phyloP scores from a whole-genome alignment of 345 rosid genomes.

The Physaria fendleri region DNA sequence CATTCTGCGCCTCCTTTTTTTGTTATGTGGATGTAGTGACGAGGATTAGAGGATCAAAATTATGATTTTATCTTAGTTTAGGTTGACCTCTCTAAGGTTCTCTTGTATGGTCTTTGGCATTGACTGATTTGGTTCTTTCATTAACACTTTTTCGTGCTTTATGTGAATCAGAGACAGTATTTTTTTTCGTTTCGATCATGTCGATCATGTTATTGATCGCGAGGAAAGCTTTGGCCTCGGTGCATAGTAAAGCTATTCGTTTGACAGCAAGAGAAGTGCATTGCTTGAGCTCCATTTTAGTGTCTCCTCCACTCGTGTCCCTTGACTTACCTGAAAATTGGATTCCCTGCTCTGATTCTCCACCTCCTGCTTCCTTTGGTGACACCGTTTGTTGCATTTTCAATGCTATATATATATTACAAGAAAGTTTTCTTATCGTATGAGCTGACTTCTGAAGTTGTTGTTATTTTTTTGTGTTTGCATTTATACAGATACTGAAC shows the following conservation, averaged over 20 bases:
- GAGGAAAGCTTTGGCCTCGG: slow-evolving; percentile 27
- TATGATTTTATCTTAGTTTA: neutral
- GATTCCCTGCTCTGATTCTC: slow-evolving; percentile 27
- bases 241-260: slow-evolving; percentile 14
- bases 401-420: neutral
- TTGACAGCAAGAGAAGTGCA: slow-evolving; percentile 22
- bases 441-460: neutral
- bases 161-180: slow-evolving; percentile 7
- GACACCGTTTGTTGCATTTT: slow-evolving; percentile 10
- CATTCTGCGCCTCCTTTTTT: neutral
- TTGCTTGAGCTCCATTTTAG: slow-evolving; percentile 36
- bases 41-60: neutral
- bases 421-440: neutral
- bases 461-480: neutral
- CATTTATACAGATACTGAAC: slow-evolving; percentile 36
- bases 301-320: slow-evolving; percentile 72
- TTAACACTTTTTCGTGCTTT: neutral
- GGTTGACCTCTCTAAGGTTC: neutral
- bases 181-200: no score
- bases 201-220: slow-evolving; percentile 22
- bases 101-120: neutral
- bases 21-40: slow-evolving; percentile 11
- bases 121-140: neutral
- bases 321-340: slow-evolving; percentile 71
- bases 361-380: slow-evolving; percentile 28